These are phyloP conservation scores for Agrocybe praecox DNA, from an alignment of 768 basidiomycete species.

Conservation along the genomic window DNA sequence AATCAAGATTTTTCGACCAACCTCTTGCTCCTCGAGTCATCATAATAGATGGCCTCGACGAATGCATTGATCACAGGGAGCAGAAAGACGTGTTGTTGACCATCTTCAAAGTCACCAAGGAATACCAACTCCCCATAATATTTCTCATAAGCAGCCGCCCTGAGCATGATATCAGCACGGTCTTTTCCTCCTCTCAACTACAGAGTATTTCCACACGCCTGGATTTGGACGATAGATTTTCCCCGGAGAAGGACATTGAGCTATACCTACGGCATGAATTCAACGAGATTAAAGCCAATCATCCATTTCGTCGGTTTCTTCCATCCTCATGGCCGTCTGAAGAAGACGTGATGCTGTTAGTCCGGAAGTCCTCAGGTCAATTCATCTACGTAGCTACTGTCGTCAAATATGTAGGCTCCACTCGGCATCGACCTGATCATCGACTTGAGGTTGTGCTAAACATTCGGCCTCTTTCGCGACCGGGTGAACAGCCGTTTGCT, in stretches of 20 bases:
- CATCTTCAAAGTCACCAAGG: not conserved
- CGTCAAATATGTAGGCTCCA: not conserved
- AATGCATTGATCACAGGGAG: constrained; percentile 9
- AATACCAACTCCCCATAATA: not conserved
- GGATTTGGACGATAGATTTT: constrained; percentile 6
- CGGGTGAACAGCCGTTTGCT: not conserved
- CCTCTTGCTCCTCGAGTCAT: not conserved
- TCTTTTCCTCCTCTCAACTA: not conserved
- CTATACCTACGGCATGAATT: not conserved
- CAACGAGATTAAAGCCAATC: not conserved
- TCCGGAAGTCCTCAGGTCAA: not conserved
- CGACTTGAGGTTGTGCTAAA: not conserved
- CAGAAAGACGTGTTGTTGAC: constrained; percentile 4
- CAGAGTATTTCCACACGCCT: not conserved
- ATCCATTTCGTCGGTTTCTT: not conserved
- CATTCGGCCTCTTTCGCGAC: not conserved
- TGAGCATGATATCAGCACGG: constrained; percentile 2
- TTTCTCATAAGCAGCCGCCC: constrained; percentile 13
- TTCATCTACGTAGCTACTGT: constrained; percentile 3
- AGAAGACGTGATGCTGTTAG: not conserved
- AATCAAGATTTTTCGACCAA: not conserved
- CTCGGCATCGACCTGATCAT: not conserved
- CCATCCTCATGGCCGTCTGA: not conserved
- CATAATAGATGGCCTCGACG: constrained; percentile 10
- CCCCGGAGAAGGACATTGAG: constrained; percentile 6